Base-by-base conservation (phyloP, 345 rosid species). In the Citrus medica region DNA sequence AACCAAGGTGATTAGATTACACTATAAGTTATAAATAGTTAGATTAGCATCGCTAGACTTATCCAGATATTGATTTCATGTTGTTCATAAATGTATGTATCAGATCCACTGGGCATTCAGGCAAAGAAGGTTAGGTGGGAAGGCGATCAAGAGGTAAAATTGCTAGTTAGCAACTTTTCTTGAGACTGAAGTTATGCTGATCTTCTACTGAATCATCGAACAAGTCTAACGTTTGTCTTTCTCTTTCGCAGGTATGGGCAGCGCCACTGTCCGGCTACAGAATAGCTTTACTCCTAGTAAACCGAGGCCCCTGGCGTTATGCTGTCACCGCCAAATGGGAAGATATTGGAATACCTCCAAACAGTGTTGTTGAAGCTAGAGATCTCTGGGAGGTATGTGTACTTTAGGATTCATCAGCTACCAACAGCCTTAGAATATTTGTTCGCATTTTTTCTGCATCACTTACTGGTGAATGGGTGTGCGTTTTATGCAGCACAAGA, bases 31-130 rank as follows among this genome's bases (percentile, higher is more conserved):
- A 25, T 42, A 65, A 32, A 38, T 46, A 4, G 51, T 67, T 35
- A 35, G 24, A 17, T 75, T 13, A 24, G 8, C 51, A 35, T 53
- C 21, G 0, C 9, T 12, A 30, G 22, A 64, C 13, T 59, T 59
- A 22, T 59, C 61, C 19, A 53, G 22, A 21, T 68, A 38, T 22
- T n/a, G 60, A 71, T 69, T 76, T 80, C n/a, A 30, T 12, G 13
- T 48, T 30, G 9, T 48, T 19, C 51, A 46, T 13, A 46, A 46
- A 46, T 46, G 7, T 51, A 13, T 75, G 22, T 74, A 63, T 71
- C 82, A 95, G 97, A 95, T 85, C 66, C 87, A 42, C 89, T 86
- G 19, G 98, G 97, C 61, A 85, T 91, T 73, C 99, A 95, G 69
- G 97, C 96, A 70, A 86, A 87, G 84, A 95, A 93, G 84, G 94